Base-by-base conservation (phyloP, 2,329 filamentous ascomycete genomes). In the Mycogone perniciosa region DNA sequence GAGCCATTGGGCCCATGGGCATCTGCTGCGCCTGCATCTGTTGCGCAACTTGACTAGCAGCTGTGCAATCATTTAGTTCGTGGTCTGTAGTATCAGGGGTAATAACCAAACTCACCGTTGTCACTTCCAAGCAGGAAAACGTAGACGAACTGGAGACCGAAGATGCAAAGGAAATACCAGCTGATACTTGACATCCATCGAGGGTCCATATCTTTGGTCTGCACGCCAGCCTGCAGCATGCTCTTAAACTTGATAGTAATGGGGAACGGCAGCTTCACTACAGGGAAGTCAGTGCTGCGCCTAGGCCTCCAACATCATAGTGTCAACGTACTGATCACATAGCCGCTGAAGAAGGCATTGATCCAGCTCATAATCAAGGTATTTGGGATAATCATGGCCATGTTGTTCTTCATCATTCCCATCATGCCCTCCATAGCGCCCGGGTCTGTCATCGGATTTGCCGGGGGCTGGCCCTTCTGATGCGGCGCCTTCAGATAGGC, bases 321-420 rank as follows among this genome's bases (percentile, higher is more conserved):
- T 8, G 31, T 2, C 1, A n/a, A 66, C 65, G 42, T 76, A 95
- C 89, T 89, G 56, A 99, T 96, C 44, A 99, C 93, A 65, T 96
- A 99, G 31, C 93, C 93, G 47, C 89, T 95, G 64, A 99, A 99
- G 67, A 97, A 99, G 0, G 93, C 91, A 73, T 99, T 99, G 68
- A 99, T 97, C 93, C 93, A 99, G 59, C 92, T 93, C 93, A 99
- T 99, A 60, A 99, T 99, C 66, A 99, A 73, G 5, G 91, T 97
- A 71, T 99, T 96, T 44, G 93, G 93, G 52, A 99, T 89, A 76
- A 99, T 97, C 93, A 97, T 99, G 57, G 93, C 92, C 88, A 99
- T 96, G 67, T 99, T 96, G 52, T 91, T 91, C 81, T 99, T 99
- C 89, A 99, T 95, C 89, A 96, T 96, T 60, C 93, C 92, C 93